phyloP scores from a whole-genome alignment of 164 flowering plant species.

The Liriodendron chinense region DNA sequence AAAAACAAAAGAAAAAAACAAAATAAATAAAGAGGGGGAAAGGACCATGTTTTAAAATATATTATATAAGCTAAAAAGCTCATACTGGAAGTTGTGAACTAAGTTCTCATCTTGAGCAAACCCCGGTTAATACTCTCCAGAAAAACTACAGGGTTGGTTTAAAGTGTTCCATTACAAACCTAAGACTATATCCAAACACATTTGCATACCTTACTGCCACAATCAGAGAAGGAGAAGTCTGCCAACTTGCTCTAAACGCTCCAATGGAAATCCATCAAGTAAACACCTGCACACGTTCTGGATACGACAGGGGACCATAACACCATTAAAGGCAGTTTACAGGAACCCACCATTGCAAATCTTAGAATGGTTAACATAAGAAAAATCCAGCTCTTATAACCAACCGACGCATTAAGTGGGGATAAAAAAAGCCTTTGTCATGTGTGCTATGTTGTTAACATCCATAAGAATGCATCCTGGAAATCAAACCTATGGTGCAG shows the following conservation, averaged over 20 bases:
- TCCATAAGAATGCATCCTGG: conserved; percentile 10
- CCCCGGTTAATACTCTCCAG: background rate
- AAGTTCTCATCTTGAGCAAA: background rate
- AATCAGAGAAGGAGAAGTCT: conserved; percentile 16
- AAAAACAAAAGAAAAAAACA: conserved; percentile 5
- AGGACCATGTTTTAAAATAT: conserved; percentile 1
- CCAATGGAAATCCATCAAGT: conserved; percentile 22
- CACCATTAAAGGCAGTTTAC: conserved; percentile 30
- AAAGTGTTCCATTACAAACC: background rate
- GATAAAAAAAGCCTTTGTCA: conserved; percentile 12
- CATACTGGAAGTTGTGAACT: background rate
- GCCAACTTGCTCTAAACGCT: conserved; percentile 21
- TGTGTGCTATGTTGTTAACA: background rate
- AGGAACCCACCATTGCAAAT: conserved; percentile 13
- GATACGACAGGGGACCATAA: conserved; percentile 42
- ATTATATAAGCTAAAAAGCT: conserved; percentile 7
- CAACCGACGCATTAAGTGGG: conserved; percentile 3
- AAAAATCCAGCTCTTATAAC: conserved; percentile 7
- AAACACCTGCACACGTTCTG: conserved; percentile 60
- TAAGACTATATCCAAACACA: conserved; percentile 2
- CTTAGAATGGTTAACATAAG: conserved; percentile 18
- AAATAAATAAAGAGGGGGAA: conserved; percentile 10
- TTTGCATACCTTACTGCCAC: conserved; percentile 34
- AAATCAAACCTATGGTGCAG: conserved; percentile 19
- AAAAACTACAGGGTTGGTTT: background rate